These are phyloP conservation scores for Nigrograna mackinnonii DNA, from an alignment of 2,329 filamentous ascomycete genomes.

Conservation along the genomic window DNA sequence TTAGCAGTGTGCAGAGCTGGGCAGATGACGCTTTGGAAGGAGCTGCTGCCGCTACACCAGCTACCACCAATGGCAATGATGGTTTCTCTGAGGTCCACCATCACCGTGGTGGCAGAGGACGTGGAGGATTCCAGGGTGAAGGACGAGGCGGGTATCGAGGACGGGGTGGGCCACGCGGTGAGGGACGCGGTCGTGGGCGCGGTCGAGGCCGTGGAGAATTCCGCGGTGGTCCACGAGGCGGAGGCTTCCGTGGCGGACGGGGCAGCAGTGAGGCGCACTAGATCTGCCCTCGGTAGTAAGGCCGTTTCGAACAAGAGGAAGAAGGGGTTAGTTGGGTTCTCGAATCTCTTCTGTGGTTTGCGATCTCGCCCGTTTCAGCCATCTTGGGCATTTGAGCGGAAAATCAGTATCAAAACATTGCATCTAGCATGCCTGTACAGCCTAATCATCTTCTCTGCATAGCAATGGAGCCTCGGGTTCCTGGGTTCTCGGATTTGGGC, in stretches of 20 bases:
- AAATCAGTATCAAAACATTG: constrained; percentile 20
- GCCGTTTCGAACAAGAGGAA: constrained; percentile 17
- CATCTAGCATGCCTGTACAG: constrained; percentile 30
- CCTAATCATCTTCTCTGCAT: constrained; percentile 39
- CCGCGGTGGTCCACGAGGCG: constrained; percentile 26
- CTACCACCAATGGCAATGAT: constrained; percentile 53
- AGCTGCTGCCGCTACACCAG: constrained; percentile 25
- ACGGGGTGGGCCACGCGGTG: constrained; percentile 41
- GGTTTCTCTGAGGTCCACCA: constrained; percentile 72
- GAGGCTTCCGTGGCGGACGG: constrained; percentile 31
- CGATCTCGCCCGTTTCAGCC: constrained; percentile 16
- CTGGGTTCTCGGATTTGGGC: constrained; percentile 3
- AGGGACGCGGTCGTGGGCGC: constrained; percentile 38
- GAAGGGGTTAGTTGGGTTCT: constrained; percentile 16
- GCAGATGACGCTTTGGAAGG: constrained; percentile 69
- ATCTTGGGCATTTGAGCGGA: constrained; percentile 29
- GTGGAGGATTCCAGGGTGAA: constrained; percentile 44
- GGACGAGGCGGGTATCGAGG: constrained; percentile 60
- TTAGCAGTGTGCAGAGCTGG: constrained; percentile 75
- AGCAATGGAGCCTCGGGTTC: constrained; percentile 41
- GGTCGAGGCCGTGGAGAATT: constrained; percentile 49
- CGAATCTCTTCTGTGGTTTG: constrained; percentile 15
- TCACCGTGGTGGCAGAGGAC: constrained; percentile 52
- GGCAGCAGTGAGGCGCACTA: constrained; percentile 27
- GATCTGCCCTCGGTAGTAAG: background rate